These are phyloP conservation scores for Zygnema cylindricum DNA, from an alignment of 139 green algal genomes.

Conservation along the genomic window DNA sequence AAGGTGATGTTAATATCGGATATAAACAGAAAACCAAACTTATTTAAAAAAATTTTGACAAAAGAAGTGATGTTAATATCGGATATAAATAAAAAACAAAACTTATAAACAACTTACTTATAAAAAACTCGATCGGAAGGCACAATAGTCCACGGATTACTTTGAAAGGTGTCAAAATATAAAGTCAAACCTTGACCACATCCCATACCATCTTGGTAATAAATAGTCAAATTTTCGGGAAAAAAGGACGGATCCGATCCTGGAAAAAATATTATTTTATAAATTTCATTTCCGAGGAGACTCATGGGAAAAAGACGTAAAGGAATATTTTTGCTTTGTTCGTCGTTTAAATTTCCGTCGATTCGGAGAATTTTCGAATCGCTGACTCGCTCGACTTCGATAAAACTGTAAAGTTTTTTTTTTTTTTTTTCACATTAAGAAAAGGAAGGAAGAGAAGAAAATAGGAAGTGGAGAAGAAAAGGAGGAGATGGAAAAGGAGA, in stretches of 20 bases:
- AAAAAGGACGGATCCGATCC: background rate
- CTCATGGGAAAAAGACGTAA: background rate
- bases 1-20: background rate
- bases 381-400: background rate
- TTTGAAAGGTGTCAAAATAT: background rate
- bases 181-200: background rate
- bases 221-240: background rate
- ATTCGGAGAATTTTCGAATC: background rate
- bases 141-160: background rate
- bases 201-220: background rate
- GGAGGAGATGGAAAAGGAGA: too few species aligned
- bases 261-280: background rate
- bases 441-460: too few species aligned
- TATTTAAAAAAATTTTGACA: background rate
- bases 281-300: background rate
- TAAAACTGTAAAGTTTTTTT: too few species aligned
- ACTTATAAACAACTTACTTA: background rate
- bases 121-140: background rate
- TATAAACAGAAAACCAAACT: background rate
- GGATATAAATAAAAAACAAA: background rate
- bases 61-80: background rate
- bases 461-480: too few species aligned
- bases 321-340: background rate
- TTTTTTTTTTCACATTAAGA: too few species aligned
- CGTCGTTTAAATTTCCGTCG: background rate